Base-by-base conservation (phyloP, 306 rosid genomes). In the Heteromeles arbutifolia region DNA sequence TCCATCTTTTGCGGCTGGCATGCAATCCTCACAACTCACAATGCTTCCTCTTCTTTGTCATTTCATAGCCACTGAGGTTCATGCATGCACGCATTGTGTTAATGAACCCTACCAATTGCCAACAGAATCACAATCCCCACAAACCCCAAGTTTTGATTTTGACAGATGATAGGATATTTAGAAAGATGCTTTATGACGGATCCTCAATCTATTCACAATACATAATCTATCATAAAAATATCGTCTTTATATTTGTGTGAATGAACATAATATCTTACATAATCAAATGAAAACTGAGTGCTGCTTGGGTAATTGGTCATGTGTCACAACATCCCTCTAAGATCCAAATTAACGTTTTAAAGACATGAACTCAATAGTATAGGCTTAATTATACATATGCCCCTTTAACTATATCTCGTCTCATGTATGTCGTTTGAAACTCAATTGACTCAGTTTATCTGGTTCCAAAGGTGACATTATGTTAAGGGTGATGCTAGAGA, bases 1-100 rank as follows among this genome's bases (percentile, higher is more conserved):
- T 81, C 77, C 86, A 43, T 65, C 31, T 52, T 80, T 70, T 81
- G 68, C 73, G 84, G 77, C 74, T 74, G 83, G 28, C 88, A 86
- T 79, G 84, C 70, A 77, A 67, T 63, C 31, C 82, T 74, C 39
- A 26, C 45, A 52, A 39, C 48, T 45, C 44, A 2, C 15, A 58
- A 8, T 48, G 50, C 64, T 26, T 45, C 67, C 25, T 25, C 50
- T 67, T 59, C 50, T 63, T 65, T 9, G 19, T 17, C 24, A 0
- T 29, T 63, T 29, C 22, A 31, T 63, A 25, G 5, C 67, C 4
- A 13, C 4, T 21, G 37, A 58, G 24, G 41, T 77, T 77, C 81
- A 15, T 77, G 81, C 70, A 77, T 29, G 18, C 32, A 75, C 26
- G 62, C 62, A 56, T 56, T n/a, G 26, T 22, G 26, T 24, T 24